phyloP scores from a whole-genome alignment of 495 filamentous ascomycete genomes.

The Thermothielavioides terrestris region DNA sequence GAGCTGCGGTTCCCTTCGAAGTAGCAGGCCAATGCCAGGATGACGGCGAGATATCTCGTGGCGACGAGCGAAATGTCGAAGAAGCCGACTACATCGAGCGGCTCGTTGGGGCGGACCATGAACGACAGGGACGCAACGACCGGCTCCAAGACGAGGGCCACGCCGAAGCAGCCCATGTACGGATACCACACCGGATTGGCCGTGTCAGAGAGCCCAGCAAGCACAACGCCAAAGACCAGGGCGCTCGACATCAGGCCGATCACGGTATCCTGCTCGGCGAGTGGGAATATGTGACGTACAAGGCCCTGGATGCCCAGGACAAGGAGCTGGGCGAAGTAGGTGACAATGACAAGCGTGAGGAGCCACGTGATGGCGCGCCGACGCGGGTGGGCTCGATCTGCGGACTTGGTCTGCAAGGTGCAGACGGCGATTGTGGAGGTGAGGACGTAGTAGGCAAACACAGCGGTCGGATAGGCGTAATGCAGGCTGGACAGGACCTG shows the following conservation, averaged over 20 bases:
- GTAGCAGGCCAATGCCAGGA: slow-evolving; percentile 25
- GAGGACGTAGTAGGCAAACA: slow-evolving; percentile 49
- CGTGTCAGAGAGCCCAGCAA: slow-evolving; percentile 41
- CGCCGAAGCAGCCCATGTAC: slow-evolving; percentile 47
- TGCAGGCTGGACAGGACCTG: slow-evolving; percentile 32
- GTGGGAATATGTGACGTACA: slow-evolving; percentile 31
- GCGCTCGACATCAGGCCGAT: slow-evolving; percentile 46
- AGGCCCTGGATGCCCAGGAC: slow-evolving; percentile 33
- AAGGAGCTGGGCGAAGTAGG: slow-evolving; percentile 44
- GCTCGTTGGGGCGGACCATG: slow-evolving; percentile 10
- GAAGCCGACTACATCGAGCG: slow-evolving; percentile 19
- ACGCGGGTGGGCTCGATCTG: slow-evolving; percentile 29
- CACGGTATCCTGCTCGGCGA: slow-evolving; percentile 36
- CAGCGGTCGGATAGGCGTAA: slow-evolving; percentile 46
- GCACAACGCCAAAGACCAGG: slow-evolving; percentile 47
- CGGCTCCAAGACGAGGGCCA: slow-evolving; percentile 45
- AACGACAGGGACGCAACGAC: slow-evolving; percentile 31
- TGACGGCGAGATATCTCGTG: slow-evolving; percentile 25
- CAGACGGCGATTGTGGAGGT: slow-evolving; percentile 45
- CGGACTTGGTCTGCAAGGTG: slow-evolving; percentile 43
- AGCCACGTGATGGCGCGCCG: slow-evolving; percentile 40
- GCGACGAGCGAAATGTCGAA: slow-evolving; percentile 28
- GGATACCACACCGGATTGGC: slow-evolving; percentile 52
- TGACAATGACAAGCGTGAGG: slow-evolving; percentile 38
- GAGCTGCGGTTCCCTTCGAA: slow-evolving; percentile 21